Conservation (phyloP, 768 basidiomycete genomes). For the Boletus sp. region DNA sequence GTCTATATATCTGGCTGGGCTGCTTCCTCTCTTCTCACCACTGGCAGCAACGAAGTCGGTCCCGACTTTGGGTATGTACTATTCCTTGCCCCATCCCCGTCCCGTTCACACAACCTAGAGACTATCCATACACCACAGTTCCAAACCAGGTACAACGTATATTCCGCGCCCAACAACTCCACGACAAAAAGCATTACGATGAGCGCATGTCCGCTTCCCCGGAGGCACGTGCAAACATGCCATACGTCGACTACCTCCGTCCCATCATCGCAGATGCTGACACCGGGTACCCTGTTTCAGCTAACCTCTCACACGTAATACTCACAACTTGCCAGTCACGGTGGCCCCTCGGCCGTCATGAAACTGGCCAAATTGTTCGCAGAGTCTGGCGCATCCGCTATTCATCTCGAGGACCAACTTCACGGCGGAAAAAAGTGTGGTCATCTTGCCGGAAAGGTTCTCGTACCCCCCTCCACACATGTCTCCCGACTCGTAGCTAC, state of each 20-base stretch:
- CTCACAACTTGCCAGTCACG: constrained; percentile 57
- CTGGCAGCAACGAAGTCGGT: constrained; percentile 88
- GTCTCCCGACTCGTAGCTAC: constrained; percentile 80
- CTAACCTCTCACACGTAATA: background rate
- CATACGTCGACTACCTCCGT: constrained; percentile 82
- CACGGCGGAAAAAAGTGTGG: constrained; percentile 97
- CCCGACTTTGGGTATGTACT: constrained; percentile 76
- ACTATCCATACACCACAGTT: constrained; percentile 95
- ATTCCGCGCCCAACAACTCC: constrained; percentile 88
- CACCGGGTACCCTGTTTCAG: constrained; percentile 63
- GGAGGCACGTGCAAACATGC: constrained; percentile 66
- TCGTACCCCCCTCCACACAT: constrained; percentile 88
- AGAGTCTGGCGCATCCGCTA: constrained; percentile 89
- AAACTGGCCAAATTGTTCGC: constrained; percentile 93
- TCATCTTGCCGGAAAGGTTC: constrained; percentile 87
- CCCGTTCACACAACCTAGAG: constrained; percentile 42
- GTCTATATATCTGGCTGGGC: constrained; percentile 96
- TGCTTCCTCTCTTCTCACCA: constrained; percentile 80
- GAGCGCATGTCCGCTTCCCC: constrained; percentile 68
- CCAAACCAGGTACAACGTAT: constrained; percentile 93
- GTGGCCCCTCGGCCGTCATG: constrained; percentile 91
- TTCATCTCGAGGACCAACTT: constrained; percentile 92
- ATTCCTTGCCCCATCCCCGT: background rate
- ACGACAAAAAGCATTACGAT: constrained; percentile 92
- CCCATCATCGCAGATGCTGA: constrained; percentile 96